phyloP scores from a whole-genome alignment of 2,329 filamentous ascomycete genomes.

The Aspergillus versicolor region DNA sequence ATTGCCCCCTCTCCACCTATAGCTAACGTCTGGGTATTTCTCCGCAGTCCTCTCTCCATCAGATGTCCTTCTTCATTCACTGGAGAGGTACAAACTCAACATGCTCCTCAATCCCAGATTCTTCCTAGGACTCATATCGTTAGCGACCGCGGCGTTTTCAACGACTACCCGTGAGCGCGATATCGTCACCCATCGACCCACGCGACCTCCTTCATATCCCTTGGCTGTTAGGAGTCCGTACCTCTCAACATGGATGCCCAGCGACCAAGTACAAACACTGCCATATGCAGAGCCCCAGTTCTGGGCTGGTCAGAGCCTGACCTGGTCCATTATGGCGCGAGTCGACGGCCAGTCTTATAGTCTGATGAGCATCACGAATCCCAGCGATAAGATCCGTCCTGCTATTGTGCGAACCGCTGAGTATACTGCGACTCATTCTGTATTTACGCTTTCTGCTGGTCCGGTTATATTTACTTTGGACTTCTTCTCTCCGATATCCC shows the following conservation, averaged over 20 bases:
- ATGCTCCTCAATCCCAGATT: constrained; percentile 17
- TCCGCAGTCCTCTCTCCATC: background rate
- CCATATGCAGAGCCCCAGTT: constrained; percentile 43
- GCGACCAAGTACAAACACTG: constrained; percentile 36
- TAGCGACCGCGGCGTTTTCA: constrained; percentile 22
- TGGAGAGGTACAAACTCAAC: background rate
- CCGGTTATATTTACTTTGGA: constrained; percentile 38
- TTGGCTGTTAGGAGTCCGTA: constrained; percentile 46
- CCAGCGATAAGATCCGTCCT: constrained; percentile 26
- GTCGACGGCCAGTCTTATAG: constrained; percentile 43
- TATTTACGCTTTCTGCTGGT: constrained; percentile 41
- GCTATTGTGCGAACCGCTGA: constrained; percentile 36
- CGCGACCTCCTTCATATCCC: constrained; percentile 44
- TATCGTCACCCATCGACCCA: constrained; percentile 23
- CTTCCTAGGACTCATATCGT: constrained; percentile 20
- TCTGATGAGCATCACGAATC: constrained; percentile 39
- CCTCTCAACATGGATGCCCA: constrained; percentile 46
- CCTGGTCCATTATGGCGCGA: constrained; percentile 44
- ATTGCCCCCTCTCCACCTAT: background rate
- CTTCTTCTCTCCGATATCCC: constrained; percentile 48
- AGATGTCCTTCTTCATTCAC: background rate
- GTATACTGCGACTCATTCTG: constrained; percentile 45
- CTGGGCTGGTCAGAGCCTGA: constrained; percentile 43
- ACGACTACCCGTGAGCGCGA: constrained; percentile 10
- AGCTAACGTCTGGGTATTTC: background rate